phyloP scores from a whole-genome alignment of 305 asterid genomes.

The Solanum hybrid region DNA sequence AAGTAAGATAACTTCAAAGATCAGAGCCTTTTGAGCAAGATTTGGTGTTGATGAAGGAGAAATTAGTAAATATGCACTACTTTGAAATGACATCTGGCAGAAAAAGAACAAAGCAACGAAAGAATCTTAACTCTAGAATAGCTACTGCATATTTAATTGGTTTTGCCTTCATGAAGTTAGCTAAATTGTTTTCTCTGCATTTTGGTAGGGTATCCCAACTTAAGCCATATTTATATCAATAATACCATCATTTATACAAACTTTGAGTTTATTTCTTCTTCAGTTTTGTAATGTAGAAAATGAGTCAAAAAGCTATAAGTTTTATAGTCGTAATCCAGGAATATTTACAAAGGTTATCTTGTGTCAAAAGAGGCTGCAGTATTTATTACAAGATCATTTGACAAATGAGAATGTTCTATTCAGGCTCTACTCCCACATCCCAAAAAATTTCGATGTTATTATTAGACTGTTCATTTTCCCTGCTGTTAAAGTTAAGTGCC shows the following conservation, averaged over 20 bases:
- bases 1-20: background rate
- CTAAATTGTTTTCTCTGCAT: background rate
- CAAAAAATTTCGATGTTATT: background rate
- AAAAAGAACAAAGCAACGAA: background rate
- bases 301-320: background rate
- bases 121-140: background rate
- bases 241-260: background rate
- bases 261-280: background rate
- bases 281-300: background rate
- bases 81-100: background rate
- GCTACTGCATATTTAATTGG: background rate
- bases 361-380: background rate
- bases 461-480: background rate
- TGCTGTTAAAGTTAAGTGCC: background rate
- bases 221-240: background rate
- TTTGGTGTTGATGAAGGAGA: background rate
- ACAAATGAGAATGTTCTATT: background rate
- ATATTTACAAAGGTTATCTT: background rate
- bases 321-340: background rate
- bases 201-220: background rate
- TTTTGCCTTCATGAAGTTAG: background rate
- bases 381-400: background rate
- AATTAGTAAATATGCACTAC: background rate
- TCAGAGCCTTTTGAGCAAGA: background rate
- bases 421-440: background rate